These are phyloP conservation scores for Gracilariopsis chorda DNA, from an alignment of 23 red algal genomes.

Conservation along the genomic window DNA sequence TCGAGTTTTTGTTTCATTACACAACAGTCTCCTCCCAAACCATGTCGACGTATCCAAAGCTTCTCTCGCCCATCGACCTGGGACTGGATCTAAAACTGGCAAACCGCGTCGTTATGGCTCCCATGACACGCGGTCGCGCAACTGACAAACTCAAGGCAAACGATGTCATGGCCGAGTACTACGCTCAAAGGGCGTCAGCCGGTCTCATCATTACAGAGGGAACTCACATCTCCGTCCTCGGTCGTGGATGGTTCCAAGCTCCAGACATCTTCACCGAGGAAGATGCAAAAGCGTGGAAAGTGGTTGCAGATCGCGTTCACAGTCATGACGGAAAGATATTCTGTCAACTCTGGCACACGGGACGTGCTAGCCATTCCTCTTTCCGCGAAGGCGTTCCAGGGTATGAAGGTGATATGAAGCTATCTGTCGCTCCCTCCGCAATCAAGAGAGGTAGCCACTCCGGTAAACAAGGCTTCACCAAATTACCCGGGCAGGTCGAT, in stretches of 20 bases:
- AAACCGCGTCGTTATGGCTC: constrained; percentile 84
- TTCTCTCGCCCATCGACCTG: constrained; percentile 39
- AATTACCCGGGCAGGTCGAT: not conserved
- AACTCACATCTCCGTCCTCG: constrained; percentile 53
- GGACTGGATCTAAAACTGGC: constrained; percentile 23
- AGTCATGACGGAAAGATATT: constrained; percentile 62
- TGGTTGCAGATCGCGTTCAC: constrained; percentile 61
- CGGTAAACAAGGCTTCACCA: constrained; percentile 24
- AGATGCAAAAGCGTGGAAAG: constrained; percentile 46
- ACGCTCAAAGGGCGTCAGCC: constrained; percentile 58
- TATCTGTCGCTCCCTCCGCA: constrained; percentile 55
- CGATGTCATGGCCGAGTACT: constrained; percentile 72
- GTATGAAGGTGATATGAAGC: constrained; percentile 11
- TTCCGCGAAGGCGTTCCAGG: constrained; percentile 48
- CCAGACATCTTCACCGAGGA: constrained; percentile 55
- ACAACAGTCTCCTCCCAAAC: not conserved
- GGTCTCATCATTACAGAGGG: constrained; percentile 80
- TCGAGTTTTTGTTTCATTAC: too few relatives aligned
- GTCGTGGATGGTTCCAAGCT: constrained; percentile 62
- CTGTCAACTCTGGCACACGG: constrained; percentile 85
- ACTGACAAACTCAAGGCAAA: not conserved
- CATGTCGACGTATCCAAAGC: constrained; percentile 5
- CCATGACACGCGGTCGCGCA: constrained; percentile 71
- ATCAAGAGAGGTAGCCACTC: constrained; percentile 1
- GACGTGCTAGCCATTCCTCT: constrained; percentile 63